Evolutionary conservation across 257 asterid species (phyloP).

Genomic region (Coffea canephora): DNA sequence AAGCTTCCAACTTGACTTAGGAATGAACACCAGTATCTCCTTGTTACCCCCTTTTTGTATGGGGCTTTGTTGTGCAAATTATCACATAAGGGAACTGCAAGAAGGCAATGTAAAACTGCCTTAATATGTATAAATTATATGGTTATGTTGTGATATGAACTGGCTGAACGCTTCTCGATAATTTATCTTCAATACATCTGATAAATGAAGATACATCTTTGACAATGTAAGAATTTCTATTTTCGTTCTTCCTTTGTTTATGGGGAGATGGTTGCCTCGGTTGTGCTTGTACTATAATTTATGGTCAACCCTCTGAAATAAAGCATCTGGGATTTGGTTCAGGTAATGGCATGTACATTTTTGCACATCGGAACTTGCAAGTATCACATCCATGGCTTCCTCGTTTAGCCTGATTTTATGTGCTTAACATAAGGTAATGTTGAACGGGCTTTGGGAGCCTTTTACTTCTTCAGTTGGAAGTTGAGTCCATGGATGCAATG

Average conservation of each 20-base stretch:
- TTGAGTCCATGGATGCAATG: background rate
- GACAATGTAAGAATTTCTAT: conserved; percentile 23
- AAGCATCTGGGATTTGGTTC: background rate
- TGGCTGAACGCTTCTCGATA: conserved; percentile 18
- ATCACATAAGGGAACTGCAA: conserved; percentile 35
- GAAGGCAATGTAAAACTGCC: conserved; percentile 35
- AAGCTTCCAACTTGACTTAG: conserved; percentile 37
- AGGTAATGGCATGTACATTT: background rate
- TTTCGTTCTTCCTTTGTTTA: conserved; percentile 7
- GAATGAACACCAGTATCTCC: conserved; percentile 42
- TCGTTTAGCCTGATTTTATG: background rate
- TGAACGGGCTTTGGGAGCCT: background rate
- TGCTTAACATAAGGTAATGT: background rate
- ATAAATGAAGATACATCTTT: conserved; percentile 36
- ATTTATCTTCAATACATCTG: conserved; percentile 23
- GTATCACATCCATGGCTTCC: background rate
- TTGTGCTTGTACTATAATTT: conserved; percentile 11
- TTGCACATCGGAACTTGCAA: too few relatives aligned
- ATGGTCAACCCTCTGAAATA: conserved; percentile 1
- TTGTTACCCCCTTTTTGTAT: conserved; percentile 38
- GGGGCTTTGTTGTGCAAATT: conserved; percentile 51
- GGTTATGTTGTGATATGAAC: conserved; percentile 39
- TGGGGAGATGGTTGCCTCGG: conserved; percentile 10
- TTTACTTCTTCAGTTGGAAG: background rate
- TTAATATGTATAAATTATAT: conserved; percentile 37